phyloP scores from a whole-genome alignment of 2,329 filamentous ascomycete species.

The Verticillium tricorpus region DNA sequence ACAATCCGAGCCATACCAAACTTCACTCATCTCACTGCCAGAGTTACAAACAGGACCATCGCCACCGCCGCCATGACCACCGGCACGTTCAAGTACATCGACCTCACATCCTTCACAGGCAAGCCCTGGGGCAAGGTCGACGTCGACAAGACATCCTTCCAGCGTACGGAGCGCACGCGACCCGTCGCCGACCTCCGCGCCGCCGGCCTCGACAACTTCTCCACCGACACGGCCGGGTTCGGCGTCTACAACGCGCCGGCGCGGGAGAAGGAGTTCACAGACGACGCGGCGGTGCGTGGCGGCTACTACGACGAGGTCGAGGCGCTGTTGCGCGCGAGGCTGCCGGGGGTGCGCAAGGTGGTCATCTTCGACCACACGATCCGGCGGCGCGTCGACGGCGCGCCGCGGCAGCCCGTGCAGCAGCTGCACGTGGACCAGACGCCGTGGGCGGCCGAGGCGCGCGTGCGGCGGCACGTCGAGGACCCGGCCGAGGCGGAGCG shows the following conservation, averaged over 20 bases:
- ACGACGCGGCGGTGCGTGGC: slow-evolving; percentile 48
- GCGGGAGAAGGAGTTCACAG: slow-evolving; percentile 48
- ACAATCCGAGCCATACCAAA: background rate
- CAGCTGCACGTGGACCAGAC: slow-evolving; percentile 72
- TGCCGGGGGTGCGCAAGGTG: slow-evolving; percentile 54
- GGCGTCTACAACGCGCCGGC: slow-evolving; percentile 48
- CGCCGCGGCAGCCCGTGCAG: slow-evolving; percentile 61
- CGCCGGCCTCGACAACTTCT: slow-evolving; percentile 38
- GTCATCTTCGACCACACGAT: slow-evolving; percentile 73
- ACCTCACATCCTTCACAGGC: slow-evolving; percentile 33
- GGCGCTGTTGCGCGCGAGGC: slow-evolving; percentile 45
- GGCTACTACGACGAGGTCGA: slow-evolving; percentile 62
- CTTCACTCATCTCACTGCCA: background rate
- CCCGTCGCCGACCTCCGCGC: slow-evolving; percentile 53
- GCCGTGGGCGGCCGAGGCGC: slow-evolving; percentile 52
- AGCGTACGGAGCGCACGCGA: slow-evolving; percentile 36
- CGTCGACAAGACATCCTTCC: slow-evolving; percentile 50
- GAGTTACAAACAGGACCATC: background rate
- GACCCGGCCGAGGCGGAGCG: slow-evolving; percentile 46
- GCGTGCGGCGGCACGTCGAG: slow-evolving; percentile 58
- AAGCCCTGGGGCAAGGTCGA: slow-evolving; percentile 66
- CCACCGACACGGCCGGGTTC: slow-evolving; percentile 55
- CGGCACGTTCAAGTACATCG: slow-evolving; percentile 56
- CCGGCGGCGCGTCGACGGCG: slow-evolving; percentile 46
- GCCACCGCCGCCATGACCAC: slow-evolving; percentile 47